Evolutionary conservation across 768 basidiomycete genomes (phyloP).

Genomic region (Calocybe cyanea): DNA sequence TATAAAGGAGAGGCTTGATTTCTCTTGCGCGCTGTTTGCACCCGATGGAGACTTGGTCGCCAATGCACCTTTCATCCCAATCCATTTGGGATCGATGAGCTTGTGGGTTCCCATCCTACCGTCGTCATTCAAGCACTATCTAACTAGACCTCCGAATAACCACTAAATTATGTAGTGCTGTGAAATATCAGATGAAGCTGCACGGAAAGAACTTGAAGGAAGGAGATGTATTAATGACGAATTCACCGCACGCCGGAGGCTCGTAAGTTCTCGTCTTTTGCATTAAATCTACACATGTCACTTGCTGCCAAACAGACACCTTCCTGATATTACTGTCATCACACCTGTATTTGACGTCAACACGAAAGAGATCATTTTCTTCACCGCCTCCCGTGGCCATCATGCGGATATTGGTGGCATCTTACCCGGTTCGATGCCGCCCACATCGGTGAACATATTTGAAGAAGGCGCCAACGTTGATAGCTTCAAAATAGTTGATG

Average conservation of each 20-base stretch:
- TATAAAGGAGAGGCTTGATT: conserved; percentile 94
- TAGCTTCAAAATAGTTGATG: conserved; percentile 87
- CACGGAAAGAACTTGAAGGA: conserved; percentile 70
- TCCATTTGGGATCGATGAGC: conserved; percentile 86
- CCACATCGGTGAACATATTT: conserved; percentile 85
- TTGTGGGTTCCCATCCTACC: conserved; percentile 51
- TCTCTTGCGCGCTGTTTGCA: conserved; percentile 91
- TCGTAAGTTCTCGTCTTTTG: conserved; percentile 49
- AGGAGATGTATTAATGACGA: conserved; percentile 93
- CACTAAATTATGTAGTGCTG: conserved; percentile 47
- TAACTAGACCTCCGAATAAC: background rate
- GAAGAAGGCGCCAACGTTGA: conserved; percentile 93
- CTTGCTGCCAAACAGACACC: conserved; percentile 27
- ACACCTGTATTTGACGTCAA: conserved; percentile 80
- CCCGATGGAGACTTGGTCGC: conserved; percentile 94
- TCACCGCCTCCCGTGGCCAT: conserved; percentile 90
- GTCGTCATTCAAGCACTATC: background rate
- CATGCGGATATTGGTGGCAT: conserved; percentile 95
- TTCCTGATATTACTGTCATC: conserved; percentile 86
- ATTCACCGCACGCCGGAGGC: conserved; percentile 85
- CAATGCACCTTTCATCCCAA: conserved; percentile 90
- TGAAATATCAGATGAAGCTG: conserved; percentile 84
- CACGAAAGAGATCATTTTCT: conserved; percentile 78
- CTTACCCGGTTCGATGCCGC: conserved; percentile 93
- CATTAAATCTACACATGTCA: conserved; percentile 1